These are phyloP conservation scores for Blumeria graminis DNA, from an alignment of 2,329 filamentous ascomycete genomes.

Conservation along the genomic window DNA sequence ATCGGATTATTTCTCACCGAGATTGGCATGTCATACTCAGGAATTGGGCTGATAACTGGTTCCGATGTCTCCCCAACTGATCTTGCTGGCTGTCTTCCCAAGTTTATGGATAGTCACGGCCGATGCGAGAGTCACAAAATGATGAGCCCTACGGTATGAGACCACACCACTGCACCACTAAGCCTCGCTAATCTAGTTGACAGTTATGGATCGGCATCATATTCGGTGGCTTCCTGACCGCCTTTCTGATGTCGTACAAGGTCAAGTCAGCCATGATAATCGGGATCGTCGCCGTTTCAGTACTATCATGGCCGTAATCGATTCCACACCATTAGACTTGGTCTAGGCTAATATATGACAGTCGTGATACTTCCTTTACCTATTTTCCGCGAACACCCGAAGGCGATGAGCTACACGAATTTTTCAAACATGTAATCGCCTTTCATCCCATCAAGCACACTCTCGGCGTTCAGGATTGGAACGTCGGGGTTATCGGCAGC, in stretches of 20 bases:
- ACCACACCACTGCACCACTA: too few relatives aligned
- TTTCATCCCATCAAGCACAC: slow-evolving; percentile 46
- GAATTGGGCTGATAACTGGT: slow-evolving; percentile 63
- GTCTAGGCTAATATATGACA: slow-evolving; percentile 10
- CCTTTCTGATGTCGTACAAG: slow-evolving; percentile 56
- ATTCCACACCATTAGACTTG: slow-evolving; percentile 9
- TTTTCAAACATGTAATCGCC: slow-evolving; percentile 47
- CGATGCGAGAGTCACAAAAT: slow-evolving; percentile 39
- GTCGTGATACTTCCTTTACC: slow-evolving; percentile 41
- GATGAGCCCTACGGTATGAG: slow-evolving; percentile 43
- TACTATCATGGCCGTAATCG: slow-evolving; percentile 45
- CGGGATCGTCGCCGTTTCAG: slow-evolving; percentile 45
- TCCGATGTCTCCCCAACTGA: slow-evolving; percentile 43
- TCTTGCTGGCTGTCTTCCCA: slow-evolving; percentile 45
- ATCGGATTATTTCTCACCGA: slow-evolving; percentile 40
- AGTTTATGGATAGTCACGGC: slow-evolving; percentile 24
- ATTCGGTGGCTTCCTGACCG: slow-evolving; percentile 54
- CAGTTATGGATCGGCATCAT: slow-evolving; percentile 71
- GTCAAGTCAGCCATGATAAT: slow-evolving; percentile 54
- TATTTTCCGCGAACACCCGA: slow-evolving; percentile 43
- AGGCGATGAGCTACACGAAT: slow-evolving; percentile 41
- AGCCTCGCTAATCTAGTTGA: too few relatives aligned
- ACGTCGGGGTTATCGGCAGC: slow-evolving; percentile 23
- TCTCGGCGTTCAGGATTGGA: slow-evolving; percentile 42
- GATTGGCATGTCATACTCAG: slow-evolving; percentile 50